phyloP scores from a whole-genome alignment of 1,139 yeast genomes.

The Kodamaea sp. region DNA sequence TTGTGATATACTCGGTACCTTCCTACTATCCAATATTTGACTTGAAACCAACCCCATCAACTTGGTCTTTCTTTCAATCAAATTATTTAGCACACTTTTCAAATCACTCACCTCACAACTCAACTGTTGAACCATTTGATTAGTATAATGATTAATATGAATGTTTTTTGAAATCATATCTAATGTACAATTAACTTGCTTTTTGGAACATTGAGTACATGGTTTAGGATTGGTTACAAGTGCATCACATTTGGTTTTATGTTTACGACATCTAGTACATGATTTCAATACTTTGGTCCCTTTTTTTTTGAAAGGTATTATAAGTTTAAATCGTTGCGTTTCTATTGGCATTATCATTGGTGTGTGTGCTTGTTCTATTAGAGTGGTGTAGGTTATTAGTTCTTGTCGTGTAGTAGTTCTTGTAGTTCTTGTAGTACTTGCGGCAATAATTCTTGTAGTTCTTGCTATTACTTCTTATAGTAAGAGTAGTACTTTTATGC shows the following conservation, averaged over 20 bases:
- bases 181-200: slow-evolving; percentile 48
- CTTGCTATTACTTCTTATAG: too few relatives aligned
- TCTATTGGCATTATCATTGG: slow-evolving; percentile 20
- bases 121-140: slow-evolving; percentile 30
- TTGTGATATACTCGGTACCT: too few relatives aligned
- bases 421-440: too few relatives aligned
- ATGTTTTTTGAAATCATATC: slow-evolving; percentile 34
- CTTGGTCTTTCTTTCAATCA: slow-evolving; percentile 24
- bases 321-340: slow-evolving; percentile 20
- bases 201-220: slow-evolving; percentile 55
- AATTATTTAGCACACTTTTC: slow-evolving; percentile 23
- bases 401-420: too few relatives aligned
- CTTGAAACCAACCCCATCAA: slow-evolving; percentile 24
- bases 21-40: slow-evolving; percentile 7
- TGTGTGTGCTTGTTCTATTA: background rate
- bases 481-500: too few relatives aligned
- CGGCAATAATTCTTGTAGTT: too few relatives aligned
- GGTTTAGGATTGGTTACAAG: slow-evolving; percentile 47
- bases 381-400: background rate
- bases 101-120: slow-evolving; percentile 28
- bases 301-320: slow-evolving; percentile 16
- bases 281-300: slow-evolving; percentile 42
- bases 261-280: slow-evolving; percentile 61
- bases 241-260: slow-evolving; percentile 65
- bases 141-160: slow-evolving; percentile 8